Base-by-base conservation (phyloP, 2,329 filamentous ascomycete genomes). In the Xylariaceae sp. region DNA sequence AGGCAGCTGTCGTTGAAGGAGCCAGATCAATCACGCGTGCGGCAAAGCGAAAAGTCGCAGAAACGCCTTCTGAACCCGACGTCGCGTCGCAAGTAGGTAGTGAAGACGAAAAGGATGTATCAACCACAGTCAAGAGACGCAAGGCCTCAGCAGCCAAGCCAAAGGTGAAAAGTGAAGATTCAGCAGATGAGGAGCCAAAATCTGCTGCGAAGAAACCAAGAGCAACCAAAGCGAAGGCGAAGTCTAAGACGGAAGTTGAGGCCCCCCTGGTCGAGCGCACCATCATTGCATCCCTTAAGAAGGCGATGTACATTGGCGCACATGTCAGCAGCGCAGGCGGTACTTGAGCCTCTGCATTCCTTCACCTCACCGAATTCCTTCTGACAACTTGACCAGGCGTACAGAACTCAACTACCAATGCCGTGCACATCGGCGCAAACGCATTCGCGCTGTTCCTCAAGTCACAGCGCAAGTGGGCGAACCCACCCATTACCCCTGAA, bases 391-490 rank as follows among this genome's bases (percentile, higher is more conserved):
- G 55, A 53, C 44, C 67, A 92, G 90, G 92, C 56, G 89, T 97
- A 0, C 92, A 97, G 59, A 97, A 97, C 73, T 83, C 92, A 0
- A 81, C 97, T 60, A 78, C 81, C 18, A 96, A 96, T 67, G 84
- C 88, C 50, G 72, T 87, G 1, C 83, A 91, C 53, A 92, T 96
- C 64, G 92, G 92, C 56, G 92, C 89, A 63, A 99, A 97, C 72
- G 86, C 92, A 8, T 96, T 97, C 68, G 94, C 94, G 3, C 80
- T 97, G 17, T 99, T 99, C 76, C 82, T 99, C 67, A 97, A 97
- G 73, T 96, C 90, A 0, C 94, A 99, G 74, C 87, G 92, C 57
- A 97, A 96, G 78, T 99, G 94, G 94, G 81, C 84, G 34, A 95
- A 88, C 69, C 90, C 92, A 7, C 83, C 89, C 0, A 80, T 99